Percentiles rank a stretch among this genome's conserved stretches.
Evolutionary conservation across 2,329 filamentous ascomycete genomes (phyloP).

Genomic region (Ilyonectria destructans): DNA sequence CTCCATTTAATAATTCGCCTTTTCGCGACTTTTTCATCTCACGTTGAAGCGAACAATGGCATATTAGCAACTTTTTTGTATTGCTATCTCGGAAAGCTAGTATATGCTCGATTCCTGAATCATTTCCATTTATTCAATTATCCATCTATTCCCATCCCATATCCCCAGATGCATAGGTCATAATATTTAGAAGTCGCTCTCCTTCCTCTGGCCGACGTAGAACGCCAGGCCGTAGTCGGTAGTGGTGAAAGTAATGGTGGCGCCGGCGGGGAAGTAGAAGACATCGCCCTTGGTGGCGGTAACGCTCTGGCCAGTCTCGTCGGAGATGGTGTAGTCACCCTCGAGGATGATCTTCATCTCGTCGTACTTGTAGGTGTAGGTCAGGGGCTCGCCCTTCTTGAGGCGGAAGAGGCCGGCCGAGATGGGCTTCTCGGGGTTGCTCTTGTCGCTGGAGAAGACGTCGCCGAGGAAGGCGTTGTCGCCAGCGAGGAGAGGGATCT

Average conservation of each 20-base stretch:
- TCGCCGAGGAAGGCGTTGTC: conserved; percentile 80
- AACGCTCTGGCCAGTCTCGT: conserved; percentile 74
- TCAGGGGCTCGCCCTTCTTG: conserved; percentile 77
- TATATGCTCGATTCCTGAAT: conserved; percentile 2
- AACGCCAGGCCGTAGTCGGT: conserved; percentile 75
- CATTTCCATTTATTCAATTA: conserved; percentile 26
- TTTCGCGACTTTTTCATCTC: not conserved
- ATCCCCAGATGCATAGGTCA: not conserved
- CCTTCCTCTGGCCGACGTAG: conserved; percentile 63
- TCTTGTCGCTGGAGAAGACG: conserved; percentile 70
- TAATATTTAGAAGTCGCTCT: conserved; percentile 47
- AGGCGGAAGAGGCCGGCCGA: conserved; percentile 78
- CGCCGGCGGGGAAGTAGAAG: conserved; percentile 78
- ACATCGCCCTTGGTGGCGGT: conserved; percentile 75
- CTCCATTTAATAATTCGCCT: not conserved
- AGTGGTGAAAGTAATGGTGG: conserved; percentile 77
- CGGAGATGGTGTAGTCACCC: conserved; percentile 76
- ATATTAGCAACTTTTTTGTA: conserved; percentile 8
- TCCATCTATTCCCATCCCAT: conserved; percentile 31
- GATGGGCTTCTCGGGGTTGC: conserved; percentile 72
- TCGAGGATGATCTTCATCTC: conserved; percentile 84
- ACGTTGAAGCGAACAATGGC: not conserved
- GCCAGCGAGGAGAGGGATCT: conserved; percentile 77
- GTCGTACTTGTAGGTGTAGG: conserved; percentile 80
- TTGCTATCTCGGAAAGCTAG: conserved; percentile 10